These are phyloP conservation scores for Solanum rostratum DNA, from an alignment of 257 asterid genomes.

Conservation along the genomic window DNA sequence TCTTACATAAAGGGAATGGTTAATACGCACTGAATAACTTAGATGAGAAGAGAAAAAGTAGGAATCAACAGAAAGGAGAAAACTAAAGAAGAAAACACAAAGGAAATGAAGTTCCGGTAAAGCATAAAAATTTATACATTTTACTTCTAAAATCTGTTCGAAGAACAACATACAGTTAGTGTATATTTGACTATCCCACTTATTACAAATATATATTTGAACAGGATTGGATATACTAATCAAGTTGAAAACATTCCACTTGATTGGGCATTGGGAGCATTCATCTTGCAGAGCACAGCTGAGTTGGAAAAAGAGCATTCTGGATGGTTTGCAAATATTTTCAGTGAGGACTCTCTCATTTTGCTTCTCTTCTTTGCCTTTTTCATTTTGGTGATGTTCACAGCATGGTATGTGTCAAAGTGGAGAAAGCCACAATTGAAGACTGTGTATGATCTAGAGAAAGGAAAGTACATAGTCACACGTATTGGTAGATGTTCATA, in stretches of 20 bases:
- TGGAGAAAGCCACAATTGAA: constrained; percentile 75
- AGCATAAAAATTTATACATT: neutral
- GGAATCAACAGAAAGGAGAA: neutral
- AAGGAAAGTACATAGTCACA: constrained; percentile 88
- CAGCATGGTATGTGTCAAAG: constrained; percentile 36
- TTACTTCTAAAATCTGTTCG: neutral
- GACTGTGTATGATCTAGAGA: constrained; percentile 91
- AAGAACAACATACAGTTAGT: neutral
- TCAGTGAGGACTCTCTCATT: constrained; percentile 28
- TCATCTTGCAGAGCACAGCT: constrained; percentile 53
- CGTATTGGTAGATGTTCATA: constrained; percentile 60
- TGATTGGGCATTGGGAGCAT: constrained; percentile 96
- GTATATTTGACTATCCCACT: neutral
- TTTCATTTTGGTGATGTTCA: constrained; percentile 24
- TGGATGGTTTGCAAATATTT: constrained; percentile 21
- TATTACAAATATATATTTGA: neutral
- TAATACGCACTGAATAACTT: neutral
- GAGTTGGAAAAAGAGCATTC: constrained; percentile 26
- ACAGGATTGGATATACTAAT: constrained; percentile 66
- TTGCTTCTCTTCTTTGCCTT: constrained; percentile 32
- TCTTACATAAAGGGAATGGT: neutral
- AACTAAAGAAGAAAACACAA: neutral
- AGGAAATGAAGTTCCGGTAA: neutral
- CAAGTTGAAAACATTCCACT: constrained; percentile 68
- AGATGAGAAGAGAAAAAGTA: neutral